These are phyloP conservation scores for Aspergillus heteromorphus DNA, from an alignment of 495 filamentous ascomycete genomes.

Conservation along the genomic window DNA sequence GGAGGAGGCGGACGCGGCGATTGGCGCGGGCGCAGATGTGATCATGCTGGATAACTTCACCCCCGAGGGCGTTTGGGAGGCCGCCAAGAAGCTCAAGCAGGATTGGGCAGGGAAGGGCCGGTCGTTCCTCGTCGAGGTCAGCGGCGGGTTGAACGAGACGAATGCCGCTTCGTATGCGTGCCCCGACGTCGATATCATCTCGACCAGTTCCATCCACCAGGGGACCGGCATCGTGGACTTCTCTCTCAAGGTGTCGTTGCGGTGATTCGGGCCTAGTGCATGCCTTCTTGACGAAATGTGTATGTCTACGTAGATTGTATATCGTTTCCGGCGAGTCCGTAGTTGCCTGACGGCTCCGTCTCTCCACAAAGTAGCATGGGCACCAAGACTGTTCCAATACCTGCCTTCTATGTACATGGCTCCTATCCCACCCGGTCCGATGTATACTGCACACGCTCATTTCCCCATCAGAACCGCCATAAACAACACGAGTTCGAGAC, in stretches of 20 bases:
- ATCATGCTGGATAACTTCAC: slow-evolving; percentile 97
- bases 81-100: slow-evolving; percentile 66
- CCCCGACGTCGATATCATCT: slow-evolving; percentile 89
- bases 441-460: not conserved
- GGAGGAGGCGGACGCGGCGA: slow-evolving; percentile 84
- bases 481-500: not conserved
- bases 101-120: slow-evolving; percentile 61
- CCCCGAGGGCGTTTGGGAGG: slow-evolving; percentile 63
- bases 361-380: not conserved
- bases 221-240: slow-evolving; percentile 91
- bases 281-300: not conserved
- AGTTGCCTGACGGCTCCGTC: not conserved
- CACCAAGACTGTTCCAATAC: too few relatives aligned
- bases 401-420: not conserved
- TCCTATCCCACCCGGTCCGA: not conserved
- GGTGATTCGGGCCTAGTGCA: not conserved
- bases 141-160: slow-evolving; percentile 78
- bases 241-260: slow-evolving; percentile 75
- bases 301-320: not conserved
- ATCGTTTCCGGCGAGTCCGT: not conserved
- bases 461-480: too few relatives aligned
- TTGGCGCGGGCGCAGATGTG: slow-evolving; percentile 85
- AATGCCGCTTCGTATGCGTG: slow-evolving; percentile 79
- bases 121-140: slow-evolving; percentile 80
- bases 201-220: slow-evolving; percentile 94